Base-by-base conservation (phyloP, 2,329 filamentous ascomycete species). In the Fusarium pseudograminearum region DNA sequence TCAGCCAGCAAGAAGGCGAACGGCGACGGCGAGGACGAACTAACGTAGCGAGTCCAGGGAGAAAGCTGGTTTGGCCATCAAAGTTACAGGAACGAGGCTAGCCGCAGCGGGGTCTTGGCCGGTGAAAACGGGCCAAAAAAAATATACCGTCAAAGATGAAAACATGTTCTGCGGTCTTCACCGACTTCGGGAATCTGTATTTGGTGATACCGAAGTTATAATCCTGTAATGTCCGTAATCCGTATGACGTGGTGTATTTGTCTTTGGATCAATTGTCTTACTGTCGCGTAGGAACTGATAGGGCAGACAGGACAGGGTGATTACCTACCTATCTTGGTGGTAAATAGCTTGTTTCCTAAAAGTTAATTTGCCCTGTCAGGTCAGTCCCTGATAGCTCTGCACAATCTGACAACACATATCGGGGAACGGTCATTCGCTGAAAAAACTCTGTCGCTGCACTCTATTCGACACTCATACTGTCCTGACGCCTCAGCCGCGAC, bases 141-240 rank as follows among this genome's bases (percentile, higher is more conserved):
- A 44, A 28, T n/a, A n/a, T 12, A n/a, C 34, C 11, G 20, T 14
- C 36, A 45, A n/a, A 46, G 20, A 26, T 44, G 41, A 46, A 46
- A 31, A 46, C 42, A 45, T 51, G 18, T 18, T 51, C 33, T 40
- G 33, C 18, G 34, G n/a, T 41, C 45, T 52, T 65, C 59, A 59
- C 60, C 59, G 65, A 65, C 60, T 48, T 44, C 41, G 46, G 61
- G 34, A 65, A 53, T 52, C 53, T 20, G 63, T 42, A 36, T 65
- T 53, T 47, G 53, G 61, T 48, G 53, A 47, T 65, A 33, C 45
- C 61, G 61, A 65, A 52, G 40, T 36, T 11, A 20, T 45, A 18
- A 46, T 40, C 20, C 33, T 14, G 33, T 11, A n/a, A 26, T 24
- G 20, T 26, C n/a, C 26, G 26, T 26, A 57, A 38, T 34, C 14